Evolutionary conservation across 169 alveolate genomes (phyloP).

Genomic region (Plasmodium inui): DNA sequence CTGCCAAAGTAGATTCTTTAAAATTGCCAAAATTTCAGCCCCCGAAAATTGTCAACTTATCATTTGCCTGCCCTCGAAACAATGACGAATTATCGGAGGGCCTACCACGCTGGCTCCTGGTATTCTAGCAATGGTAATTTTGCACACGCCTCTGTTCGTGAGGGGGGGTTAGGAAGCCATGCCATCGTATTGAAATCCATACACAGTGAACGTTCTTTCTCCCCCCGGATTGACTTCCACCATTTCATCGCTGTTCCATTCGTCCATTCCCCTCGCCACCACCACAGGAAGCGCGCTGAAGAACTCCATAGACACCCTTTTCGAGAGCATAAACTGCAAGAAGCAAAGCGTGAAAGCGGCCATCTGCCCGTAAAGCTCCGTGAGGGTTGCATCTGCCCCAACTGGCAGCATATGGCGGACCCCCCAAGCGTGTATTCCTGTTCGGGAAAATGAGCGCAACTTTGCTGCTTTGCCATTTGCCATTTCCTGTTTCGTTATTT

Average conservation of each 20-base stretch:
- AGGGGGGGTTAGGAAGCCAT: background rate
- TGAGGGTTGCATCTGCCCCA: background rate
- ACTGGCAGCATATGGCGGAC: background rate
- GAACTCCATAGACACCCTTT: constrained; percentile 13
- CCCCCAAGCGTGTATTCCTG: background rate
- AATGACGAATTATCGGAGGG: constrained; percentile 81
- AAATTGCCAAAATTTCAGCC: background rate
- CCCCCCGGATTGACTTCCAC: no score
- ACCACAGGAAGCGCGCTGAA: constrained; percentile 18
- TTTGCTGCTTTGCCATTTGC: background rate
- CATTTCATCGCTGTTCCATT: background rate
- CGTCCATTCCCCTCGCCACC: background rate
- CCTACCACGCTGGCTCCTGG: constrained; percentile 95
- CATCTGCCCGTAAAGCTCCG: constrained; percentile 51
- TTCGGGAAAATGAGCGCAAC: background rate
- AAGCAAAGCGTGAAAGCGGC: constrained; percentile 64
- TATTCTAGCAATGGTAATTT: constrained; percentile 84
- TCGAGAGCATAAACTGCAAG: constrained; percentile 8
- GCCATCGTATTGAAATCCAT: background rate
- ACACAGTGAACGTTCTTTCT: background rate
- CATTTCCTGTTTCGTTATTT: background rate
- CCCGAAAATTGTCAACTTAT: background rate
- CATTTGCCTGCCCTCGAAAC: background rate
- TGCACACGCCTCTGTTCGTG: background rate
- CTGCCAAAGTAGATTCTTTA: background rate